phyloP scores from a whole-genome alignment of 2,329 filamentous ascomycete species.

The Neofusicoccum umdonicola region DNA sequence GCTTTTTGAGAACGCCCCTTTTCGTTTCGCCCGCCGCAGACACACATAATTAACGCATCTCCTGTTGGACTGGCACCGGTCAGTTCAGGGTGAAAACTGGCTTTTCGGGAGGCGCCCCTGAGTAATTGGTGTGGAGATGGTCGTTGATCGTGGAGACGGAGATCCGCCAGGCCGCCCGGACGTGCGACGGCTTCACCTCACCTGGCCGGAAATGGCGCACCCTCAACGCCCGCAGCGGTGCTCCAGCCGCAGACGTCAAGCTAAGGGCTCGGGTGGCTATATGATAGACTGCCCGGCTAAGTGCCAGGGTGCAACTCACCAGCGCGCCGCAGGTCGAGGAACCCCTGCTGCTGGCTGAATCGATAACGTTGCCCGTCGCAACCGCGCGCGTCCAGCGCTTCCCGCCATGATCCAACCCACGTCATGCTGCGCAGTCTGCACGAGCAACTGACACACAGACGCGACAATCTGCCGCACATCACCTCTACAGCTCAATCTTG shows the following conservation, averaged over 20 bases:
- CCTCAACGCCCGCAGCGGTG: neutral
- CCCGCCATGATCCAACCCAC: neutral
- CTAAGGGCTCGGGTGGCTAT: neutral
- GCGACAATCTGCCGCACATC: neutral
- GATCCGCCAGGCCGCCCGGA: neutral
- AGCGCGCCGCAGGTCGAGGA: neutral
- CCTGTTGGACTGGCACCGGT: neutral
- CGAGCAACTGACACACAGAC: neutral
- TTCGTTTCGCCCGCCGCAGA: neutral
- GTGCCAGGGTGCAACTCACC: neutral
- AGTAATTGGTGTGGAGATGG: conserved; percentile 15
- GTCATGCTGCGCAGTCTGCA: neutral
- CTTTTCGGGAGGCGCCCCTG: neutral
- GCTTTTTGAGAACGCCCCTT: neutral
- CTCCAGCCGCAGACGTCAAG: neutral
- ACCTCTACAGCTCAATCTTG: neutral
- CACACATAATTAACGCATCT: neutral
- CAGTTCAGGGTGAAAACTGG: conserved; percentile 6
- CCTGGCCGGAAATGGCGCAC: neutral
- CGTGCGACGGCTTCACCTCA: neutral
- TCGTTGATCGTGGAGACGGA: conserved; percentile 1
- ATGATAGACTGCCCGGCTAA: neutral
- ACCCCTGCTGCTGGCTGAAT: neutral
- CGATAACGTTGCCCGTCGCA: conserved; percentile 14
- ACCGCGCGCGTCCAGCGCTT: neutral